phyloP scores from a whole-genome alignment of 768 basidiomycete species.

The Hirschioporus abietinus region DNA sequence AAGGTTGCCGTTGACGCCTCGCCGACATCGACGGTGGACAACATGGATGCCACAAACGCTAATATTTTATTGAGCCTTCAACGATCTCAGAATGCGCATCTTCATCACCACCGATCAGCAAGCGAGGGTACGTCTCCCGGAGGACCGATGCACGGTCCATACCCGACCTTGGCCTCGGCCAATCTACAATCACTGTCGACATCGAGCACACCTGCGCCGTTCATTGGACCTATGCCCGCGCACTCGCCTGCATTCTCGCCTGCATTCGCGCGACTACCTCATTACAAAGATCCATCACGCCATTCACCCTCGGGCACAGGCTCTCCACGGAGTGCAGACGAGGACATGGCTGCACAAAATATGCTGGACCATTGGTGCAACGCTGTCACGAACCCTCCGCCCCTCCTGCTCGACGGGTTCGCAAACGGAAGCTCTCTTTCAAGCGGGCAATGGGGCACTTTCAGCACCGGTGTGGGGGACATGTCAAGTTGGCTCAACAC shows the following conservation, averaged over 20 bases:
- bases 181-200: conserved; percentile 6
- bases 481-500: conserved; percentile 52
- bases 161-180: conserved; percentile 1
- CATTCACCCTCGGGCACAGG: conserved; percentile 58
- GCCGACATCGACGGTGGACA: not conserved
- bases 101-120: conserved; percentile 2
- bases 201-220: conserved; percentile 6
- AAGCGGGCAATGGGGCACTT: conserved; percentile 7
- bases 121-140: not conserved
- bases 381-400: conserved; percentile 61
- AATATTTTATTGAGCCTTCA: conserved; percentile 5
- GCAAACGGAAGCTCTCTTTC: not conserved
- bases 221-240: conserved; percentile 8
- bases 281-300: conserved; percentile 44
- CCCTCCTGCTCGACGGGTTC: conserved; percentile 6
- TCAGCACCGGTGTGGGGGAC: conserved; percentile 41
- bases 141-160: not conserved
- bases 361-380: conserved; percentile 83
- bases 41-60: conserved; percentile 1
- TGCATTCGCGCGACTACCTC: conserved; percentile 6
- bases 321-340: conserved; percentile 66
- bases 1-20: not conserved
- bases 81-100: conserved; percentile 3
- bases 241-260: too few species aligned
- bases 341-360: conserved; percentile 70